Evolutionary conservation across 345 rosid genomes (phyloP).

Genomic region (Chamaenerion angustifolium): DNA sequence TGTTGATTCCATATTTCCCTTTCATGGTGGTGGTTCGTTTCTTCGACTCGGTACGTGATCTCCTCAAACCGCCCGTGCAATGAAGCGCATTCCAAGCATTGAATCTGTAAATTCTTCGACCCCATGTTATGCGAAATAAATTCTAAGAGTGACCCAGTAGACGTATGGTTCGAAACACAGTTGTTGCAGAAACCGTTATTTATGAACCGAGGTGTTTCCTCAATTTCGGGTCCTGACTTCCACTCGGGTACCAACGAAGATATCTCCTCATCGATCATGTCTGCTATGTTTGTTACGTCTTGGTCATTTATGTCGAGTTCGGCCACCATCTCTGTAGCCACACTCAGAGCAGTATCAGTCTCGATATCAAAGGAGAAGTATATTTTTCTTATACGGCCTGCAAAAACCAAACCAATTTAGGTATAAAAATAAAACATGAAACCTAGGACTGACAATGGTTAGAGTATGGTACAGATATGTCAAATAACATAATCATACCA

Average conservation of each 20-base stretch:
- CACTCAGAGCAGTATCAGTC: slow-evolving; percentile 69
- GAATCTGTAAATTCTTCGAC: slow-evolving; percentile 18
- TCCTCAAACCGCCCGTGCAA: slow-evolving; percentile 86
- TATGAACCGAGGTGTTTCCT: slow-evolving; percentile 43
- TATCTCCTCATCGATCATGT: slow-evolving; percentile 82
- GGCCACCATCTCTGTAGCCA: slow-evolving; percentile 91
- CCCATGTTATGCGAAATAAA: slow-evolving; percentile 29
- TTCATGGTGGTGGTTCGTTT: slow-evolving; percentile 3
- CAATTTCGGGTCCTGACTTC: slow-evolving; percentile 60
- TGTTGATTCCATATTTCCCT: slow-evolving; percentile 61
- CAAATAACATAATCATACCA: too few relatives aligned
- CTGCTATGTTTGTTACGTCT: slow-evolving; percentile 70
- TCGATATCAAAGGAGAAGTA: slow-evolving; percentile 73
- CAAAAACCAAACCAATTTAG: background rate
- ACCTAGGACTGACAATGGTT: too few relatives aligned
- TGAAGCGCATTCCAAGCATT: slow-evolving; percentile 56
- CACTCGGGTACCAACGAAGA: slow-evolving; percentile 64
- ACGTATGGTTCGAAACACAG: slow-evolving; percentile 56
- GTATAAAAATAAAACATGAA: too few relatives aligned
- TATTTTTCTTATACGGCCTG: slow-evolving; percentile 71
- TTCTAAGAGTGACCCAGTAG: slow-evolving; percentile 47
- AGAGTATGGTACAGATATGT: too few relatives aligned
- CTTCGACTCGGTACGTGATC: slow-evolving; percentile 43
- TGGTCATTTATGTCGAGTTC: slow-evolving; percentile 78
- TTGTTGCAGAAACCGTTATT: slow-evolving; percentile 44